Evolutionary conservation across 2,329 filamentous ascomycete genomes (phyloP).

Genomic region (Fusarium irregulare): DNA sequence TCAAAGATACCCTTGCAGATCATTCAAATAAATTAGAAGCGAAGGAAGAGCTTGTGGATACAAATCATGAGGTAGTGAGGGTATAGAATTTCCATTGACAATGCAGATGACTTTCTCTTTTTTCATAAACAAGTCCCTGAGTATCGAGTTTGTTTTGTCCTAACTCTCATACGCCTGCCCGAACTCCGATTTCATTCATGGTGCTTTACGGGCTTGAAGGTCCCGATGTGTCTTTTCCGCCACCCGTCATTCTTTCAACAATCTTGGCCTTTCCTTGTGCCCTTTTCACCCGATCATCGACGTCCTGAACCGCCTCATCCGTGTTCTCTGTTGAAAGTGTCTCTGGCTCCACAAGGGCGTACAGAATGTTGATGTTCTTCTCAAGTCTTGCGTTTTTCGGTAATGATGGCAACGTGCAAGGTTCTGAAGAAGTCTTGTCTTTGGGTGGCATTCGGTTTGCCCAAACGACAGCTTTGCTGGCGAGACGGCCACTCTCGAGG

Average conservation of each 20-base stretch:
- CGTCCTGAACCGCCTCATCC: conserved; percentile 89
- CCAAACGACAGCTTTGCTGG: conserved; percentile 87
- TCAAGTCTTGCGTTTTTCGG: conserved; percentile 72
- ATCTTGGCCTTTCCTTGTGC: conserved; percentile 87
- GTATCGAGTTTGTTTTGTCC: not conserved
- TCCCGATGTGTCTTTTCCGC: conserved; percentile 32
- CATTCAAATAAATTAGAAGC: conserved; percentile 61
- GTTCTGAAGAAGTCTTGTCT: not conserved
- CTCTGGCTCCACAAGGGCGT: conserved; percentile 81
- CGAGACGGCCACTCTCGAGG: conserved; percentile 79
- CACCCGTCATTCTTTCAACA: conserved; percentile 75
- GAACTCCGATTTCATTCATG: conserved; percentile 9
- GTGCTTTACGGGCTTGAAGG: conserved; percentile 6
- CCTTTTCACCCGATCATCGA: conserved; percentile 87
- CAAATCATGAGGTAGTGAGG: conserved; percentile 45
- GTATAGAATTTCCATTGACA: conserved; percentile 49
- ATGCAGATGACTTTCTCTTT: conserved; percentile 46
- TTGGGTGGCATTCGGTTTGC: conserved; percentile 69
- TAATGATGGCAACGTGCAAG: conserved; percentile 55
- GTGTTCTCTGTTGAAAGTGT: conserved; percentile 84
- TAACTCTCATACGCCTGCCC: not conserved
- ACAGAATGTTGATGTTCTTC: conserved; percentile 80
- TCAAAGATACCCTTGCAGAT: conserved; percentile 71
- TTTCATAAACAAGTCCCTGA: conserved; percentile 1
- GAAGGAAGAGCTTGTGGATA: conserved; percentile 45